Evolutionary conservation across 495 filamentous ascomycete species (phyloP), one percentile per base, ranked within the genome.

Genomic region (Mytilinidion resinicola): DNA sequence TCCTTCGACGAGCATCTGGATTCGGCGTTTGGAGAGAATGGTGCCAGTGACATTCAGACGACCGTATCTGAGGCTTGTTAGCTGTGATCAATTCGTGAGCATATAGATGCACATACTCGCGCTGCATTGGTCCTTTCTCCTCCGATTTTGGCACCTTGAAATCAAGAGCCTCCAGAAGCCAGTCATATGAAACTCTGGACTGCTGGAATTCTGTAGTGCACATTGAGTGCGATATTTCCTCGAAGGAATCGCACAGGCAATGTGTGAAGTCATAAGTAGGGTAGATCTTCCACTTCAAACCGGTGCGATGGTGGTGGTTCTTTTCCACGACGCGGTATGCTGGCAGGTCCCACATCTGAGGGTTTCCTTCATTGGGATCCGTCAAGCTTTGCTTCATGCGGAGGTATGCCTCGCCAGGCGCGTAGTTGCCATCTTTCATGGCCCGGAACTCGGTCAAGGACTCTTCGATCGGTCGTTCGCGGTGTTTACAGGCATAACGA

Each of bases 231-330:
- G 91, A 87, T 68, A 96, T 92, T 30, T 78, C 80, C 74, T 96
- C 91, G 53, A 93, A 88, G 64, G 84, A 86, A 78, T 93, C 91
- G 62, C 86, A 90, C n/a, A 96, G 76, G 59, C 87, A 88, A 72
- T 95, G 89, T 8, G 90, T 88, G 63, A 95, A 92, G 68, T 95
- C 91, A 68, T 96, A 96, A 0, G 91, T 90, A 0, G 91, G 91
- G 63, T 92, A 95, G 46, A 95, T 89, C 64, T 79, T 82, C 88
- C 89, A 96, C 68, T 85, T 80, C 56, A 78, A 72, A 6, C 83
- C 85, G 0, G 90, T 91, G 46, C 85, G 78, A 68, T 85, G 82
- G 65, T 96, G 91, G 30, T 84, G 78, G 36, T 67, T 67, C 62
- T 80, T 76, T 62, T 83, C 77, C 41, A 83, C 74, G 10, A 95